Conservation (phyloP, 768 basidiomycete genomes). For the Leccinum barrowsii region DNA sequence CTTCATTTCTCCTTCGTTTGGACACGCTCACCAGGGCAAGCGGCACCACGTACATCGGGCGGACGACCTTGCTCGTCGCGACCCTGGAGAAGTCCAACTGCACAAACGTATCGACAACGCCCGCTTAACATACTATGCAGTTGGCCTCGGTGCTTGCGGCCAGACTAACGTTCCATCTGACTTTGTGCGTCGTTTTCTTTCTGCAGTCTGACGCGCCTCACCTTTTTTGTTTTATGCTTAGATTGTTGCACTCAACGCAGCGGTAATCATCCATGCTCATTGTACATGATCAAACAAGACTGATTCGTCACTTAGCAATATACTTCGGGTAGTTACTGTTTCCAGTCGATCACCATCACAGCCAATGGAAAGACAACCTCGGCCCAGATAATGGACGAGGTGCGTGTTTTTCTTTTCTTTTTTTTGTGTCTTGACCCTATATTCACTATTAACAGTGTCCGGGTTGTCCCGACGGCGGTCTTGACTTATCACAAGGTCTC, state of each 20-base stretch:
- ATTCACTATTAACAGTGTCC: slow-evolving; percentile 46
- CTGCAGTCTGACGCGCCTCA: slow-evolving; percentile 1
- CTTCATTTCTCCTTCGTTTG: slow-evolving; percentile 16
- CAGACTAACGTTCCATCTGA: slow-evolving; percentile 26
- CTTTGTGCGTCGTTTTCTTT: slow-evolving; percentile 27
- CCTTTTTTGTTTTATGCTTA: slow-evolving; percentile 16
- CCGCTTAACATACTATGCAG: slow-evolving; percentile 39
- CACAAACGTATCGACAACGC: slow-evolving; percentile 20
- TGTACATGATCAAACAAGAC: background rate
- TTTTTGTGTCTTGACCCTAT: background rate
- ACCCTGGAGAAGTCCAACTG: slow-evolving; percentile 20
- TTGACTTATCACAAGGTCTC: slow-evolving; percentile 67
- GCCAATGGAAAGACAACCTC: slow-evolving; percentile 52
- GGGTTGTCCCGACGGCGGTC: slow-evolving; percentile 58
- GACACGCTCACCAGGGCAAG: slow-evolving; percentile 19
- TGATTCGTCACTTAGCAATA: slow-evolving; percentile 47
- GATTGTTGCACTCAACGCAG: slow-evolving; percentile 50
- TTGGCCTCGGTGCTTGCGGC: slow-evolving; percentile 45
- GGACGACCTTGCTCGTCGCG: slow-evolving; percentile 23
- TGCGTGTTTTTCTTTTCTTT: slow-evolving; percentile 20
- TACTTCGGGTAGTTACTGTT: slow-evolving; percentile 51
- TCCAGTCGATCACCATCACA: slow-evolving; percentile 57
- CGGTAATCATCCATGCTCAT: slow-evolving; percentile 11
- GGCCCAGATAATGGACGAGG: slow-evolving; percentile 64
- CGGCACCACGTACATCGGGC: slow-evolving; percentile 24